phyloP scores from a whole-genome alignment of 805 yeast species.

The Blastobotrys americana region DNA sequence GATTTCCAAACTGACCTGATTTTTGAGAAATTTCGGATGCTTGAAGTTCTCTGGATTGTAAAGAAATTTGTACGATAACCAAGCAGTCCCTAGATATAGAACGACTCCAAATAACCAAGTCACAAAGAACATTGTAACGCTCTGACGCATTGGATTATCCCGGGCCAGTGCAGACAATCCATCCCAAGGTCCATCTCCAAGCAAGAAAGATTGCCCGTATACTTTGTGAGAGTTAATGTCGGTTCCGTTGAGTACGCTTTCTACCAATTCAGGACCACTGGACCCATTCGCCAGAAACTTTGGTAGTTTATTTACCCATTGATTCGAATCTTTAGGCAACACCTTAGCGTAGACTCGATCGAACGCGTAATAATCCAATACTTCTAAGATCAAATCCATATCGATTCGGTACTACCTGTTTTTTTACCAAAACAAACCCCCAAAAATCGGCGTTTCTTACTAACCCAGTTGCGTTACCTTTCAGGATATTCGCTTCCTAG shows the following conservation, averaged over 20 bases:
- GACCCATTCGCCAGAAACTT: neutral
- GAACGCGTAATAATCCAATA: slow-evolving; percentile 61
- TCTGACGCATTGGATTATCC: slow-evolving; percentile 65
- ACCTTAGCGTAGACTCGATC: slow-evolving; percentile 67
- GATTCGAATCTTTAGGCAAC: slow-evolving; percentile 40
- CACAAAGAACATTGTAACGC: slow-evolving; percentile 54
- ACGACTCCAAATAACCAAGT: slow-evolving; percentile 81
- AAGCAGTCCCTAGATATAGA: slow-evolving; percentile 70
- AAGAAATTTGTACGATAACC: slow-evolving; percentile 65
- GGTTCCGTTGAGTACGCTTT: neutral
- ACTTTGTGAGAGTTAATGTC: neutral
- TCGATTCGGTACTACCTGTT: no score
- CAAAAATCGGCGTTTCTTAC: no score
- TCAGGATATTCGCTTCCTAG: no score
- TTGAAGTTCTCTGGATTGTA: slow-evolving; percentile 87
- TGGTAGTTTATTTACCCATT: neutral
- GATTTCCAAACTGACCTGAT: slow-evolving; percentile 83
- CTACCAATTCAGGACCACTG: neutral
- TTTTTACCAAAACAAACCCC: no score
- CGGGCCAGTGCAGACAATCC: slow-evolving; percentile 66
- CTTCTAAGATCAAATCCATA: slow-evolving; percentile 91
- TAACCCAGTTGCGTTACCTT: no score
- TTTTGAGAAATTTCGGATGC: slow-evolving; percentile 92
- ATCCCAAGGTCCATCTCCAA: slow-evolving; percentile 51
- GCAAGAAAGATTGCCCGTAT: slow-evolving; percentile 30